Evolutionary conservation across 164 flowering plant genomes (phyloP).

Genomic region (Umbellularia californica): DNA sequence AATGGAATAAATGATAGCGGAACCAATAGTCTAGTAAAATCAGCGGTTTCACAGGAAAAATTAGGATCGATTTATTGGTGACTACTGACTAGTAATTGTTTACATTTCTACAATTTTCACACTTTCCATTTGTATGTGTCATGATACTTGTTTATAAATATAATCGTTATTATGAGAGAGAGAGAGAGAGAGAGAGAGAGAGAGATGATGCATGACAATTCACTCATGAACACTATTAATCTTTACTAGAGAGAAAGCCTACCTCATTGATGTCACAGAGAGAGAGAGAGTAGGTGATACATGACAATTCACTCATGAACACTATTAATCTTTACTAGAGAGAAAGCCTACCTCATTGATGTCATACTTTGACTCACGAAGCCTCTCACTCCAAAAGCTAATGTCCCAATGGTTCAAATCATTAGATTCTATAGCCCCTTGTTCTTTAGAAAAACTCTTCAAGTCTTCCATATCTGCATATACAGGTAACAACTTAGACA

Average conservation of each 20-base stretch:
- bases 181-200: too few species aligned
- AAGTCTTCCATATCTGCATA: conserved; percentile 82
- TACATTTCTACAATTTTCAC: too few species aligned
- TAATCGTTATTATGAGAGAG: conserved; percentile 16
- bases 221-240: neutral
- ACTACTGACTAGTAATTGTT: too few species aligned
- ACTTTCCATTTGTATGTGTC: too few species aligned
- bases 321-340: neutral
- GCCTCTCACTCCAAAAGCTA: conserved; percentile 96
- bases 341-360: conserved; percentile 68
- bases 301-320: neutral
- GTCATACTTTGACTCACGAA: conserved; percentile 91
- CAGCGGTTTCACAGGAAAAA: too few species aligned
- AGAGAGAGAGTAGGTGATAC: too few species aligned
- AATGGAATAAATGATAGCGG: neutral
- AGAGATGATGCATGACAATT: too few species aligned
- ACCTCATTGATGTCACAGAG: conserved; percentile 82
- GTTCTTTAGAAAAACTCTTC: conserved; percentile 50
- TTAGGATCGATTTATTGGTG: too few species aligned
- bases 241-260: neutral
- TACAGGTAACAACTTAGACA: neutral
- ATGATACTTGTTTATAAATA: too few species aligned
- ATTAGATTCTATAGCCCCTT: conserved; percentile 76
- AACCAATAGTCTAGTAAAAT: neutral
- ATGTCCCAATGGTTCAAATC: conserved; percentile 84